Base-by-base conservation (phyloP, 441 rosid genomes). In the Viola pubescens region DNA sequence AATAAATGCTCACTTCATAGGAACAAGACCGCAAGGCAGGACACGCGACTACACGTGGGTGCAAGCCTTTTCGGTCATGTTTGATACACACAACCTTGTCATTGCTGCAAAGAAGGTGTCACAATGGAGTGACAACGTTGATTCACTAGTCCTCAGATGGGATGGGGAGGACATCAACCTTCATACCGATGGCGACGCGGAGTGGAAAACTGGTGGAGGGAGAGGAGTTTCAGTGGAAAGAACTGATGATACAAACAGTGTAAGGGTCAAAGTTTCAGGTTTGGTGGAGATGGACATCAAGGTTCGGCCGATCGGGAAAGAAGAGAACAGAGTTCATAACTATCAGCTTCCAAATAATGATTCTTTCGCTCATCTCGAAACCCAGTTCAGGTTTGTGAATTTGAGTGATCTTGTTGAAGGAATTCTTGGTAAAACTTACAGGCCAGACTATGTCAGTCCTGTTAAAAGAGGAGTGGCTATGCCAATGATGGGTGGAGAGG, bases 401-500 rank as follows among this genome's bases (percentile, higher is more conserved):
- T 67, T 85, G 60, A 71, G 82, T 10, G 89, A 85, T 7, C 48
- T 57, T 7, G 94, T 87, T 0, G 95, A 89, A 56, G 98, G 98
- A 39, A 83, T 91, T 39, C 42, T 91, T 71, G 98, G 95, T 5
- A 85, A 89, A 73, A 89, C 94, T 51, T 84, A 91, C 71, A 77
- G 81, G 80, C 86, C 88, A 0, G 86, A 54, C 9, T 89, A 84
- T 67, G 87, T 81, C 0, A 86, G 91, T 70, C 81, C 88, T 0
- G 91, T 79, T 10, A 87, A 89, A 80, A 73, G 62, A 40, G 94
- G 95, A 3, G 94, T 89, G 34, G 76, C 88, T 0, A 87, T 87
- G 94, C 98, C 98, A 19, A 79, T 89, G 69, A 76, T 83, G 88
- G 98, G 95, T 7, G 94, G 98, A 1, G 89, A 91, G 56, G 96